A percentile compares a stretch with the other conserved stretches of the same genome.
phyloP scores from a whole-genome alignment of 192 early-diverging fungal species.

The Backusella sp. region DNA sequence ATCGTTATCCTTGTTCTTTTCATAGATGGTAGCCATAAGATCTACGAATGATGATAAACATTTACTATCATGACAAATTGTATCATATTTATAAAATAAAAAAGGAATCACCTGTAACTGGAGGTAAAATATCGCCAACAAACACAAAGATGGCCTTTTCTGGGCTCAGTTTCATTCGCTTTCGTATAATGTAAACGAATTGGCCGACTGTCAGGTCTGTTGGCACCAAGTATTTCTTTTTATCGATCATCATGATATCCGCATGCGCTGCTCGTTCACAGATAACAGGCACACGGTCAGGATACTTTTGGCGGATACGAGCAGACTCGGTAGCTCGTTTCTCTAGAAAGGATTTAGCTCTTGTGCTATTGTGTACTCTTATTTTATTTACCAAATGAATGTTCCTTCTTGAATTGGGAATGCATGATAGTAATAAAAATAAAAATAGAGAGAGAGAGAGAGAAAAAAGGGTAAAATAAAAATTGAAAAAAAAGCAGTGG shows the following conservation, averaged over 20 bases:
- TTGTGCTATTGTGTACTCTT: neutral
- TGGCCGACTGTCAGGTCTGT: slow-evolving; percentile 96
- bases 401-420: slow-evolving; percentile 96
- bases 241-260: slow-evolving; percentile 97
- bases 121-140: slow-evolving; percentile 95
- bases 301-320: slow-evolving; percentile 95
- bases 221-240: slow-evolving; percentile 99
- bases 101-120: slow-evolving; percentile 62
- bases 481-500: neutral
- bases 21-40: slow-evolving; percentile 91
- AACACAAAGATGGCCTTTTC: slow-evolving; percentile 99
- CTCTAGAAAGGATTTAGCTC: slow-evolving; percentile 47
- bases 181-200: slow-evolving; percentile 96
- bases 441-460: neutral
- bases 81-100: no score
- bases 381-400: slow-evolving; percentile 76
- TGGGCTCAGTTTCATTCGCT: slow-evolving; percentile 94
- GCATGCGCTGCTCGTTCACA: slow-evolving; percentile 97
- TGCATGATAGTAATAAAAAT: slow-evolving; percentile 42
- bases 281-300: slow-evolving; percentile 87
- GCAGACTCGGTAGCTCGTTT: slow-evolving; percentile 95
- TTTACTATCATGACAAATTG: no score
- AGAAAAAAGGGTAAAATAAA: neutral
- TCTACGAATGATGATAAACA: slow-evolving; percentile 33
- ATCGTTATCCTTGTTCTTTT: slow-evolving; percentile 97